These are phyloP conservation scores for Filobasidium floriforme DNA, from an alignment of 768 basidiomycete genomes.

Conservation along the genomic window DNA sequence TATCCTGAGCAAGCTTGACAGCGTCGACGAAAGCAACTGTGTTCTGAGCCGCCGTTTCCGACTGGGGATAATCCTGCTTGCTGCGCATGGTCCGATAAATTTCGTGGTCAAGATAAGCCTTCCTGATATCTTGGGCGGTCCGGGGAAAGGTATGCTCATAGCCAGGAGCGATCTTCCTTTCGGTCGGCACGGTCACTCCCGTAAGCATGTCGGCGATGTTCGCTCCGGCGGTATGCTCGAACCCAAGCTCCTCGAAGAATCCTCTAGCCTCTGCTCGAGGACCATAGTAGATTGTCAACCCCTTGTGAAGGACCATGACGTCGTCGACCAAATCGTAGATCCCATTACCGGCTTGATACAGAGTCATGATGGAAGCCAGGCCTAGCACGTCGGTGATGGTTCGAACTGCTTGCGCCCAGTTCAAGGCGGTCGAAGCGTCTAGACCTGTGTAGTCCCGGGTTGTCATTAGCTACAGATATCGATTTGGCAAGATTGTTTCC, in stretches of 20 bases:
- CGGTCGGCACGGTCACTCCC: conserved; percentile 17
- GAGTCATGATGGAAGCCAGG: conserved; percentile 19
- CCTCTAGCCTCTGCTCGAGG: conserved; percentile 15
- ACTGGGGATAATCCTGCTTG: too few species aligned
- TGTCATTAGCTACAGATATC: too few species aligned
- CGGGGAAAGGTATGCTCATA: conserved; percentile 16
- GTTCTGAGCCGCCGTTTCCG: conserved; percentile 11
- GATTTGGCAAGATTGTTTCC: too few species aligned
- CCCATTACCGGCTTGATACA: conserved; percentile 27
- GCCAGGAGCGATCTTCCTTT: conserved; percentile 13
- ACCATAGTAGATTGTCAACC: conserved; percentile 25
- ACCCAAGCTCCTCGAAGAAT: conserved; percentile 28
- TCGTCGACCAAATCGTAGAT: conserved; percentile 29
- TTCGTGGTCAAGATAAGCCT: conserved; percentile 9
- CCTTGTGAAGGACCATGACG: conserved; percentile 26
- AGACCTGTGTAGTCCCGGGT: conserved; percentile 15
- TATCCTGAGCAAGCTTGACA: conserved; percentile 5
- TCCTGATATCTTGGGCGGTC: conserved; percentile 11
- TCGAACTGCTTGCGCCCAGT: conserved; percentile 20
- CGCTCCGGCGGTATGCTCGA: conserved; percentile 21
- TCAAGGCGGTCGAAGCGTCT: conserved; percentile 24
- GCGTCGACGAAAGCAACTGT: conserved; percentile 3
- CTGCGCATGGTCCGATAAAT: conserved; percentile 13
- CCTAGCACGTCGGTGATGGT: conserved; percentile 24
- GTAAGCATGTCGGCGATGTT: conserved; percentile 27